These are phyloP conservation scores for Plenodomus tracheiphilus DNA, from an alignment of 2,329 filamentous ascomycete species.

Conservation along the genomic window DNA sequence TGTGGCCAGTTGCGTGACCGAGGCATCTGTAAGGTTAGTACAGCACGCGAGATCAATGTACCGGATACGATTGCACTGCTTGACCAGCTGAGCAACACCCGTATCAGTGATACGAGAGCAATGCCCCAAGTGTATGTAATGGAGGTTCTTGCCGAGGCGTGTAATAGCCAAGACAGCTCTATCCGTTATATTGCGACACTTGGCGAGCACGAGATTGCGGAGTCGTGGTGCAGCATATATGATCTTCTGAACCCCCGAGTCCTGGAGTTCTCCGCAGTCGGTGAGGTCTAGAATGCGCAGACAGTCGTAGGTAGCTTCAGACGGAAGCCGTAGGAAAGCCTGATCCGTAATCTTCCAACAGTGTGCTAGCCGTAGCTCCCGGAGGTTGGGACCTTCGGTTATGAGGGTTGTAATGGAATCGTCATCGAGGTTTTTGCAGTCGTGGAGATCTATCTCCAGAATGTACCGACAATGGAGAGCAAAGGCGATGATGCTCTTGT, in stretches of 20 bases:
- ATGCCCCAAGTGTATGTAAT: slow-evolving; percentile 95
- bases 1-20: slow-evolving; percentile 79
- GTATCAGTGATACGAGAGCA: slow-evolving; percentile 89
- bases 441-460: slow-evolving; percentile 92
- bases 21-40: slow-evolving; percentile 81
- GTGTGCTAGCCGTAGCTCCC: slow-evolving; percentile 84
- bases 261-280: slow-evolving; percentile 80
- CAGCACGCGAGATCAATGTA: slow-evolving; percentile 99
- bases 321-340: slow-evolving; percentile 81
- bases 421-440: slow-evolving; percentile 80
- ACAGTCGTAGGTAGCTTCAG: slow-evolving; percentile 74
- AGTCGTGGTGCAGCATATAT: slow-evolving; percentile 83
- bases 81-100: slow-evolving; percentile 82
- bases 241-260: slow-evolving; percentile 85
- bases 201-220: slow-evolving; percentile 89
- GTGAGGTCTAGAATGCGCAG: slow-evolving; percentile 93
- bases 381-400: slow-evolving; percentile 76
- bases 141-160: slow-evolving; percentile 88
- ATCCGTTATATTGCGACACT: slow-evolving; percentile 92
- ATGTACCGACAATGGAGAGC: slow-evolving; percentile 88
- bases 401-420: slow-evolving; percentile 81
- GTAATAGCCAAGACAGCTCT: slow-evolving; percentile 84
- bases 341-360: slow-evolving; percentile 82
- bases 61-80: slow-evolving; percentile 85
- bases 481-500: slow-evolving; percentile 81